Evolutionary conservation across 306 rosid species (phyloP).

Genomic region (Gynostemma pentaphyllum): DNA sequence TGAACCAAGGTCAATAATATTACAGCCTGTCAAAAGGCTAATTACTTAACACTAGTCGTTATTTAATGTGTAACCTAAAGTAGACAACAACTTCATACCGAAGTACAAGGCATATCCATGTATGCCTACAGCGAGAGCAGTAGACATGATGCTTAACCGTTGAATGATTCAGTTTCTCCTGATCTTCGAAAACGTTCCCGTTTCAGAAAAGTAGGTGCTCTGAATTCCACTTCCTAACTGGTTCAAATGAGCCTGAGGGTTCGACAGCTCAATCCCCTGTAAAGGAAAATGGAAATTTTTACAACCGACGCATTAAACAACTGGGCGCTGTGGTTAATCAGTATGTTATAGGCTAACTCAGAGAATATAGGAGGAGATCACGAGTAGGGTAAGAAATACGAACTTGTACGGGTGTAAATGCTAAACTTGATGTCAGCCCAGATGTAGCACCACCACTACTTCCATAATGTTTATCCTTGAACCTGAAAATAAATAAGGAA

Average conservation of each 20-base stretch:
- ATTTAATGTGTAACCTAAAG: too few species aligned
- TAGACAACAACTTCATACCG: not conserved
- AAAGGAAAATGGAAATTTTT: slow-evolving; percentile 1
- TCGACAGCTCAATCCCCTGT: slow-evolving; percentile 86
- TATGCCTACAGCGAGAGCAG: not conserved
- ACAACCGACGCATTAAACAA: not conserved
- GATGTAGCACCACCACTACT: slow-evolving; percentile 95
- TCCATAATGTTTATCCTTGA: slow-evolving; percentile 79
- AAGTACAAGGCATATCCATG: not conserved
- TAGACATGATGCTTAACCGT: not conserved
- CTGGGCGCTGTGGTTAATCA: not conserved
- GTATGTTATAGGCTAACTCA: not conserved
- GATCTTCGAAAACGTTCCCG: slow-evolving; percentile 88
- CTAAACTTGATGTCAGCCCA: slow-evolving; percentile 83
- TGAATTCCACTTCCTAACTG: slow-evolving; percentile 95
- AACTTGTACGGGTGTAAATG: slow-evolving; percentile 98
- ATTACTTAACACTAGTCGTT: not conserved
- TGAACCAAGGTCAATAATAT: not conserved
- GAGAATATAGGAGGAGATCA: not conserved
- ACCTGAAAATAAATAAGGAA: slow-evolving; percentile 33
- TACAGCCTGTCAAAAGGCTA: not conserved
- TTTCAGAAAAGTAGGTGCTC: slow-evolving; percentile 93
- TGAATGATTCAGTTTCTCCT: slow-evolving; percentile 42
- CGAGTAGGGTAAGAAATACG: slow-evolving; percentile 5
- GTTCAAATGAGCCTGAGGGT: slow-evolving; percentile 92